Base-by-base conservation (phyloP, 805 yeast species). In the Starmerella davenportii region DNA sequence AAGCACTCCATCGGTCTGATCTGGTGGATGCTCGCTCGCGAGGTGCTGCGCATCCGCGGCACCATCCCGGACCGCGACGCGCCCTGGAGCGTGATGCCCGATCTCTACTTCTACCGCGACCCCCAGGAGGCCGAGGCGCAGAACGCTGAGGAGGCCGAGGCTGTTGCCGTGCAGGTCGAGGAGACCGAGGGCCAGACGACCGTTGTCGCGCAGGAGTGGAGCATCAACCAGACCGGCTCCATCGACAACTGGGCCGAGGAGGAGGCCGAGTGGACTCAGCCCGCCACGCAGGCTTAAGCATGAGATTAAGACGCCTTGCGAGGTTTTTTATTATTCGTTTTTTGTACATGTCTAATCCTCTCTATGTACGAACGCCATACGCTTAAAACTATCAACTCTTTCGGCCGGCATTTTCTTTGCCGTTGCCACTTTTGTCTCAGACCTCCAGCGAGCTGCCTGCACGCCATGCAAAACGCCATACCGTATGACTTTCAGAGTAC, bases 81-180 rank as follows among this genome's bases (percentile, higher is more conserved):
- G 68, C 77, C 79, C 67, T 90, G 99, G 99, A 71, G 92, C 57
- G 90, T 90, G 65, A 90, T 90, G 98, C 96, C 96, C 68, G 99
- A 90, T 74, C 77, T 90, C 68, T 90, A 85, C 85, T 90, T 90
- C 85, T 90, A 90, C 95, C 90, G 99, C 78, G 95, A 90, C 74
- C 98, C 99, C 63, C 96, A 87, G 74, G 99, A 90, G 72, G 79
- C 79, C 68, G 94, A 82, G 71, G 72, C 74, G 58, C 74, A 69
- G 56, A 70, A 66, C 52, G 76, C 68, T 57, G 78, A 68, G 61
- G 72, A 67, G 59, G 69, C 69, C 49, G 72, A 66, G 57, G 82
- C 74, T 55, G 68, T 67, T 50, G 74, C 69, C 56, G 78, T 77
- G 70, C 81, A 79, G 62, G 66, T 59, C 50, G 69, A 74, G 59